phyloP scores from a whole-genome alignment of 352 stramenopile genomes.

The Phytophthora megakarya region DNA sequence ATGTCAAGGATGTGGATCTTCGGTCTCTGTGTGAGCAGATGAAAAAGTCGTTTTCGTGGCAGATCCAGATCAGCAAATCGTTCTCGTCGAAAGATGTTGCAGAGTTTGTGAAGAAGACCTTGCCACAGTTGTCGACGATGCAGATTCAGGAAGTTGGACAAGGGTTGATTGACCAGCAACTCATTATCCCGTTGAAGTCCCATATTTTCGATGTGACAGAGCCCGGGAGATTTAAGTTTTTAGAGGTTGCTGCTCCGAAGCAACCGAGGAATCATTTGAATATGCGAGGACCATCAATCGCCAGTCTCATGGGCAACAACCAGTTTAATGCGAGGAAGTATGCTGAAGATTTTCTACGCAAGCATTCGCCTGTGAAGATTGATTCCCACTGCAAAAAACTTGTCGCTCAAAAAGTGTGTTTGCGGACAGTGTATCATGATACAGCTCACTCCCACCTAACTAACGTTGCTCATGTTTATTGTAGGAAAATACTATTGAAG shows the following conservation, averaged over 20 bases:
- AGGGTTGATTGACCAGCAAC: conserved; percentile 68
- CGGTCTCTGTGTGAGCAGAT: conserved; percentile 68
- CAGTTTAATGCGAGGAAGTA: conserved; percentile 78
- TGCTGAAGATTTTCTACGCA: conserved; percentile 78
- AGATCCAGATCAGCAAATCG: conserved; percentile 79
- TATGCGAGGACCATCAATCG: conserved; percentile 72
- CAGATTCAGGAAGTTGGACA: conserved; percentile 67
- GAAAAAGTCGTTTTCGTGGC: conserved; percentile 71
- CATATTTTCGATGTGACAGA: conserved; percentile 75
- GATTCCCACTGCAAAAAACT: conserved; percentile 76
- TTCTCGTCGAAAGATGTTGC: conserved; percentile 72
- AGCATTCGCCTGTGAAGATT: conserved; percentile 77
- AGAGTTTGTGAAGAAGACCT: conserved; percentile 62
- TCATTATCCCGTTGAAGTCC: conserved; percentile 77
- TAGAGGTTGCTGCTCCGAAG: conserved; percentile 47
- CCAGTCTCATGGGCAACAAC: conserved; percentile 75
- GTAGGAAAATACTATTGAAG: conserved; percentile 83
- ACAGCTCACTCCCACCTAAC: background rate
- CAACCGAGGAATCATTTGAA: conserved; percentile 73
- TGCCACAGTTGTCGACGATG: conserved; percentile 36
- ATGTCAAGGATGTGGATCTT: conserved; percentile 60
- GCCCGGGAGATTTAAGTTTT: conserved; percentile 64
- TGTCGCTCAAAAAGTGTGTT: conserved; percentile 66
- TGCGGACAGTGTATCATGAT: too few relatives aligned
- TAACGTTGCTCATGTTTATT: background rate